Evolutionary conservation across 345 rosid genomes (phyloP).

Genomic region (Lepidium aucheri): DNA sequence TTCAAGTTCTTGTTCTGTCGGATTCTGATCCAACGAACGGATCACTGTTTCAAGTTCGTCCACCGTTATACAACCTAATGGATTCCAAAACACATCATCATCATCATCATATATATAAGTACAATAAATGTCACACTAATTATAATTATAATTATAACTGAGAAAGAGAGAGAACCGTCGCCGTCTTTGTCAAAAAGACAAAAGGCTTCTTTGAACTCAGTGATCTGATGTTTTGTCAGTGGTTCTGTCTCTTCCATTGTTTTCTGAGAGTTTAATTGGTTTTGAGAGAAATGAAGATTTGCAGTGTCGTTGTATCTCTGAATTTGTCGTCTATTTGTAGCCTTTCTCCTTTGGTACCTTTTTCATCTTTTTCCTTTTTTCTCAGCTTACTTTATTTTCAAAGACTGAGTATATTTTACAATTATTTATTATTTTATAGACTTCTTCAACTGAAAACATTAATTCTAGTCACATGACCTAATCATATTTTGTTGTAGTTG

Average conservation of each 20-base stretch:
- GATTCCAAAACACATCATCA: neutral
- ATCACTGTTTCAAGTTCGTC: constrained; percentile 49
- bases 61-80: constrained; percentile 51
- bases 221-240: constrained; percentile 39
- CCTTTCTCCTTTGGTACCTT: constrained; percentile 15
- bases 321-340: constrained; percentile 15
- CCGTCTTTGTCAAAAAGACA: constrained; percentile 72
- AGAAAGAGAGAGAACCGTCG: constrained; percentile 43
- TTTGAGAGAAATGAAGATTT: neutral
- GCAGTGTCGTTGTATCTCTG: neutral
- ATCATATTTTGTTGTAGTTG: neutral
- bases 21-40: constrained; percentile 42
- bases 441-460: neutral
- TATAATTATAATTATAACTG: no score
- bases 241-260: constrained; percentile 29
- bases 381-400: neutral
- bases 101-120: neutral
- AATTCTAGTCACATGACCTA: constrained; percentile 20
- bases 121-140: neutral
- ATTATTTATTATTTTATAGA: neutral
- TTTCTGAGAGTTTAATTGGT: neutral
- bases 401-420: neutral
- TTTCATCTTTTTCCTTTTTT: neutral
- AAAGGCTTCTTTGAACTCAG: constrained; percentile 61
- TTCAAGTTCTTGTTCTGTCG: constrained; percentile 57